Evolutionary conservation across 1,284 basidiomycete genomes (phyloP), one percentile per base, ranked within the genome.

Genomic region (Tetrapyrgos nigripes): DNA sequence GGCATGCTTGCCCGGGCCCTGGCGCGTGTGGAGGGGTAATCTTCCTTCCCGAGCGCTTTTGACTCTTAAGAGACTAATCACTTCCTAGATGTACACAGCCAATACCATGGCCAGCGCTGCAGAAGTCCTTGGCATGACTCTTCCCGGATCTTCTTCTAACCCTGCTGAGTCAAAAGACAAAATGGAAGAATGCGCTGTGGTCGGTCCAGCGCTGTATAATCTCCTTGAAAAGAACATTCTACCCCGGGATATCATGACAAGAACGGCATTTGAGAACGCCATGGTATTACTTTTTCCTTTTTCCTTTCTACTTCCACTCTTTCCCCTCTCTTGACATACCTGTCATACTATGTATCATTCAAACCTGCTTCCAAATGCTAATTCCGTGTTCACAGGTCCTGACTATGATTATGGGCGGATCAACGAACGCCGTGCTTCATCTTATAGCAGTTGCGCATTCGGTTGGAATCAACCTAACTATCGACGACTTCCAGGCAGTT

Each of bases 91-190:
- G 91, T 97, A 97, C 77, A 98, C 96, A 17, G 96, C 95, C 24
- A 98, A 97, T 76, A 97, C 96, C 1, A 96, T 98, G 91, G 93
- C 95, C 6, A 96, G 94, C 61, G 92, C 93, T 14, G 84, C 93
- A 48, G 96, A 98, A 75, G 94, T 91, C 0, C 76, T 98, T 64
- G 96, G 96, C 19, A 98, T 98, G 96, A 87, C 93, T n/a, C 77
- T 98, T 8, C 92, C 96, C 4, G 96, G 96, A n/a, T 96, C 94
- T 24, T 96, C 95, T 2, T 96, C 94, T 9, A 97, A 89, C 82
- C 95, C 96, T 3, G 97, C 97, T 45, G 91, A 95, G 70, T 96
- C 93, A 64, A 79, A 85, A 53, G 96, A 98, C 70, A 96, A 96
- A 75, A 74, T 83, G 55, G 82, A 85, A 55, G 97, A 99, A 76